Conservation (phyloP, 352 stramenopile genomes). For the Pythium chondricola region DNA sequence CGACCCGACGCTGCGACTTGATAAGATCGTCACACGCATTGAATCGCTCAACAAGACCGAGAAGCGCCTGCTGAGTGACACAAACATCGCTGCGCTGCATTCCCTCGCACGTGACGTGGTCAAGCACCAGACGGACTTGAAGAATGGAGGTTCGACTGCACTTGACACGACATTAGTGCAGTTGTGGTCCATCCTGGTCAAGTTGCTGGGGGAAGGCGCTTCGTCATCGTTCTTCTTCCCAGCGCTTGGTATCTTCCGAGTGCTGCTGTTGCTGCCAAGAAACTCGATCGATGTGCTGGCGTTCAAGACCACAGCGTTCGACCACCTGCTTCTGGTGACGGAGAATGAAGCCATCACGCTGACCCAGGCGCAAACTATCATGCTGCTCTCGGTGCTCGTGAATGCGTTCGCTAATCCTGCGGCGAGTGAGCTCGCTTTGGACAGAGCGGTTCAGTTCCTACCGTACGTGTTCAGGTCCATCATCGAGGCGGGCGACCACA, state of each 20-base stretch:
- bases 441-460: conserved; percentile 39
- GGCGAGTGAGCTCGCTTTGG: conserved; percentile 45
- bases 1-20: conserved; percentile 36
- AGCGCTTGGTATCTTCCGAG: conserved; percentile 47
- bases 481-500: conserved; percentile 22
- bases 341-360: conserved; percentile 25
- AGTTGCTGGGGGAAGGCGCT: conserved; percentile 31
- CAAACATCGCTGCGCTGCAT: conserved; percentile 26
- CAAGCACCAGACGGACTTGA: conserved; percentile 8
- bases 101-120: conserved; percentile 20
- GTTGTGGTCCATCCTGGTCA: conserved; percentile 39
- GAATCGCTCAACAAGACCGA: conserved; percentile 22
- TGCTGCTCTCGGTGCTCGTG: conserved; percentile 52
- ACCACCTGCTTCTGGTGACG: conserved; percentile 31
- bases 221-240: conserved; percentile 44
- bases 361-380: conserved; percentile 38
- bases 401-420: conserved; percentile 56
- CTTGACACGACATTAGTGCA: conserved; percentile 3
- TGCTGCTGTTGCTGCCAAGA: conserved; percentile 41
- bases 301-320: conserved; percentile 45
- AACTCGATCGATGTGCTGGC: conserved; percentile 15
- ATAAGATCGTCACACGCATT: conserved; percentile 40
- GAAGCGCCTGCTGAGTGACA: conserved; percentile 15
- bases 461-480: conserved; percentile 65
- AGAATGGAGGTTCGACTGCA: conserved; percentile 8